These are phyloP conservation scores for Alternaria infectoria DNA, from an alignment of 2,329 filamentous ascomycete genomes.

Conservation along the genomic window DNA sequence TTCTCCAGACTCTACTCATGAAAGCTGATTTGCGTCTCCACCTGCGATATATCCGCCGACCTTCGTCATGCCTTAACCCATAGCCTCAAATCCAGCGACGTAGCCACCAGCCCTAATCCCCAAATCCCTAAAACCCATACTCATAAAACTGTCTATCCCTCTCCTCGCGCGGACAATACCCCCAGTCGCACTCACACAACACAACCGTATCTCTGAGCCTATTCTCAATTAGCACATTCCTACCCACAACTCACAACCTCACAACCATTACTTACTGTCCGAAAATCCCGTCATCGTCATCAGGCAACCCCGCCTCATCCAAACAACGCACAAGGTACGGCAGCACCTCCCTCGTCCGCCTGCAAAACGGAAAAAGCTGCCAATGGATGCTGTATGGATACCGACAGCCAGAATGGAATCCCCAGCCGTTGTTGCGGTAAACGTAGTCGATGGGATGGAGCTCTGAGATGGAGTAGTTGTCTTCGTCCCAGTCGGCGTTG, in stretches of 20 bases:
- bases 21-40: no score
- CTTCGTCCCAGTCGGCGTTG: neutral
- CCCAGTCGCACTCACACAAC: neutral
- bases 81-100: neutral
- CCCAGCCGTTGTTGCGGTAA: neutral
- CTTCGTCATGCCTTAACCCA: neutral
- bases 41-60: rapidly evolving
- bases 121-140: no score
- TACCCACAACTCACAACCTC: no score
- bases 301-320: neutral
- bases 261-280: no score
- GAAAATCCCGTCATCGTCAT: no score
- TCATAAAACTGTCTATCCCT: no score
- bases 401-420: no score
- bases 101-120: neutral
- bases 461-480: no score
- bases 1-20: neutral
- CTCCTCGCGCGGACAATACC: neutral
- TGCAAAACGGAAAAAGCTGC: neutral
- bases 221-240: neutral
- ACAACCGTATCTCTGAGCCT: neutral
- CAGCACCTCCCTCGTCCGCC: neutral
- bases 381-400: no score
- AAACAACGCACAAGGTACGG: neutral
- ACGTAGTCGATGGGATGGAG: neutral